Conservation (phyloP, 257 asterid species). For the Sherardia arvensis region DNA sequence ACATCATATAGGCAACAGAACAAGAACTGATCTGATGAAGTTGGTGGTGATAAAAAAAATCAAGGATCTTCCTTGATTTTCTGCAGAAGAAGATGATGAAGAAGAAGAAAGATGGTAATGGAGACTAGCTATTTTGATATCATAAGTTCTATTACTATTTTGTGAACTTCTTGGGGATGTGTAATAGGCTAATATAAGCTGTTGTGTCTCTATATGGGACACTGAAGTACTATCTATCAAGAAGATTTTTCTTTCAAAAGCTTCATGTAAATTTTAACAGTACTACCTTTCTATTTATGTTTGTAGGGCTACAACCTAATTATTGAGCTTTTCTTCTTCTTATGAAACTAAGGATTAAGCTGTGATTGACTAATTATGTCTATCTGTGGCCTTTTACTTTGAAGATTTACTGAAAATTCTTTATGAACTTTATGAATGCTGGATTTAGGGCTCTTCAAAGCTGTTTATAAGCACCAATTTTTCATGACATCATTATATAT, state of each 20-base stretch:
- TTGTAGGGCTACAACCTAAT: background rate
- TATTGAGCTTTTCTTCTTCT: background rate
- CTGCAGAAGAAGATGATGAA: background rate
- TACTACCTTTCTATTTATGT: background rate
- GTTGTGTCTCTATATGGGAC: background rate
- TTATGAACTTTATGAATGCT: too few relatives aligned
- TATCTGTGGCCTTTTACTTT: background rate
- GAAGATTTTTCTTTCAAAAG: background rate
- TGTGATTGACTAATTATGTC: background rate
- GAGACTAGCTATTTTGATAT: background rate
- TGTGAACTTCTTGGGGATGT: background rate
- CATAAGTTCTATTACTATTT: background rate
- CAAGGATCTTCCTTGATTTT: background rate
- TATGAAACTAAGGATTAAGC: background rate
- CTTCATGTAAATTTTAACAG: slow-evolving; percentile 1
- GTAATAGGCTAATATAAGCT: background rate
- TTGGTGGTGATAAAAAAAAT: background rate
- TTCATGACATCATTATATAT: too few relatives aligned
- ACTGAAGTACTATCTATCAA: background rate
- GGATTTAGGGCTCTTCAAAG: background rate
- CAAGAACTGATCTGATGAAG: slow-evolving; percentile 8
- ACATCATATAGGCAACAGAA: slow-evolving; percentile 19
- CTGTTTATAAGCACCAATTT: too few relatives aligned
- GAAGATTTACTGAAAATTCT: too few relatives aligned
- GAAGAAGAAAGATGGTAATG: background rate